phyloP scores from a whole-genome alignment of 2,329 filamentous ascomycete species.

The Cladosporium sp. region DNA sequence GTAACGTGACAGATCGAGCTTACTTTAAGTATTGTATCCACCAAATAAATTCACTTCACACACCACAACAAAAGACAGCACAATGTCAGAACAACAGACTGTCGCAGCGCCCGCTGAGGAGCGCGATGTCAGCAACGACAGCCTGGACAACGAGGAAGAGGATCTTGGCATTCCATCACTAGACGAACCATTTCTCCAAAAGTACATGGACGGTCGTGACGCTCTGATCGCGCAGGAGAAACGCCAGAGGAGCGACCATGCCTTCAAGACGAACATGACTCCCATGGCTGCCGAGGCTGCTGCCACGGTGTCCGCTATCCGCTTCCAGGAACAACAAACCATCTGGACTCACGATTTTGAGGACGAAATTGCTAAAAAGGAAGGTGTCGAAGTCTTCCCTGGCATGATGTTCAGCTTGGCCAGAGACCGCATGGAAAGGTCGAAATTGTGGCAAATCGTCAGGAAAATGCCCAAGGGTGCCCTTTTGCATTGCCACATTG shows the following conservation, averaged over 20 bases:
- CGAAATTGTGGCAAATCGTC: constrained; percentile 82
- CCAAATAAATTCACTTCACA: neutral
- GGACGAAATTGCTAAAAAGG: constrained; percentile 64
- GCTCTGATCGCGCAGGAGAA: constrained; percentile 79
- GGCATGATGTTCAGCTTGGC: constrained; percentile 93
- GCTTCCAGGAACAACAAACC: constrained; percentile 71
- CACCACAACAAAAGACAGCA: neutral
- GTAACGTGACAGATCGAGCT: neutral
- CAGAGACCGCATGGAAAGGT: constrained; percentile 81
- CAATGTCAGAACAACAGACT: constrained; percentile 1
- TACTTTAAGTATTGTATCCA: neutral
- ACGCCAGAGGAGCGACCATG: constrained; percentile 72
- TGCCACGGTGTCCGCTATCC: constrained; percentile 76
- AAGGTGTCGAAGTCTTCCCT: constrained; percentile 68
- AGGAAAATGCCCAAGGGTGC: constrained; percentile 85
- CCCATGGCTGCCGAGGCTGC: constrained; percentile 77
- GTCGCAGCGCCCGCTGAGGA: constrained; percentile 11
- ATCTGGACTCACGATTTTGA: constrained; percentile 77
- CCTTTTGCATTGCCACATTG: constrained; percentile 82
- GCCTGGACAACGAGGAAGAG: constrained; percentile 30
- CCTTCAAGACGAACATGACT: constrained; percentile 73
- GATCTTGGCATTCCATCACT: constrained; percentile 37
- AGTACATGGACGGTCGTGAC: constrained; percentile 75
- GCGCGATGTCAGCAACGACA: neutral
- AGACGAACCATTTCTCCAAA: constrained; percentile 74